Percentiles rank a stretch among this genome's conserved stretches.
Conservation (phyloP, 352 stramenopile genomes). For the Thalassiosira ordinaria region DNA sequence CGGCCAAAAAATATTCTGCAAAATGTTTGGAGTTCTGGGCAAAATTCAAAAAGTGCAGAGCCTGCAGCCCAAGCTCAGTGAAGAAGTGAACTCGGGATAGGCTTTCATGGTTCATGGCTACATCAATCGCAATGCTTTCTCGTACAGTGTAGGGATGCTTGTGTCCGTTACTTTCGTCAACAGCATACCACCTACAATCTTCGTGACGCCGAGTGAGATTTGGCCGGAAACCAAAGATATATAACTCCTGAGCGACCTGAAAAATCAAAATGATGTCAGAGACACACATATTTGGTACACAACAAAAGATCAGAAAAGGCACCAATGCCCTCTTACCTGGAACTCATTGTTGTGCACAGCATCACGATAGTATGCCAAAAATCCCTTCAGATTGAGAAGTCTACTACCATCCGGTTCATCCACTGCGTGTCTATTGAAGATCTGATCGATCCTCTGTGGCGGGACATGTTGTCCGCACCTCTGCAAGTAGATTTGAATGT, state of each 20-base stretch:
- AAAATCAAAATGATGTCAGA: slow-evolving; percentile 13
- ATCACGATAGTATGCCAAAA: slow-evolving; percentile 84
- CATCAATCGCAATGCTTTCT: slow-evolving; percentile 80
- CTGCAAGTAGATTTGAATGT: slow-evolving; percentile 78
- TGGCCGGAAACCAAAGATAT: slow-evolving; percentile 82
- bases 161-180: slow-evolving; percentile 37
- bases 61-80: slow-evolving; percentile 59
- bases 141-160: slow-evolving; percentile 33
- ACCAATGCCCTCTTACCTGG: slow-evolving; percentile 48
- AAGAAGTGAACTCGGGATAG: slow-evolving; percentile 51
- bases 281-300: not conserved
- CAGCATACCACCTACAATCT: slow-evolving; percentile 51
- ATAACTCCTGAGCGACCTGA: slow-evolving; percentile 72
- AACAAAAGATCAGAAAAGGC: slow-evolving; percentile 14
- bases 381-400: slow-evolving; percentile 80
- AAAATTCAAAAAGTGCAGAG: slow-evolving; percentile 65
- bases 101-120: slow-evolving; percentile 44
- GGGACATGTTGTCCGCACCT: slow-evolving; percentile 68
- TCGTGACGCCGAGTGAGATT: slow-evolving; percentile 72
- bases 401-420: slow-evolving; percentile 48
- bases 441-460: slow-evolving; percentile 77
- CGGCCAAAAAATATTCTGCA: slow-evolving; percentile 74
- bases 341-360: slow-evolving; percentile 72
- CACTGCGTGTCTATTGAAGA: slow-evolving; percentile 79
- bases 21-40: slow-evolving; percentile 56